These are phyloP conservation scores for Galerina sulciceps DNA, from an alignment of 768 basidiomycete species.

Conservation along the genomic window DNA sequence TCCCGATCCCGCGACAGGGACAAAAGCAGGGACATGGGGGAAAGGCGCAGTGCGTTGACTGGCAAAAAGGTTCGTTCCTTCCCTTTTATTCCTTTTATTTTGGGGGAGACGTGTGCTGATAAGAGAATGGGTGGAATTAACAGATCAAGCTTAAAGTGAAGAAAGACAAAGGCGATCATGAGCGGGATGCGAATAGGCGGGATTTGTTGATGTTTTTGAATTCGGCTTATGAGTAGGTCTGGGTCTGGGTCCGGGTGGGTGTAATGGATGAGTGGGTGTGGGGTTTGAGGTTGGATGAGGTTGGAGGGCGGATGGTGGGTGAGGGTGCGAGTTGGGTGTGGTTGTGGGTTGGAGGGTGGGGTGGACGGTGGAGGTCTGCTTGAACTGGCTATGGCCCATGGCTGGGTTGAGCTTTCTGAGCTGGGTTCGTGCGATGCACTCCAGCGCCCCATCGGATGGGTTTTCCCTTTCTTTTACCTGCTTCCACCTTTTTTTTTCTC, in stretches of 20 bases:
- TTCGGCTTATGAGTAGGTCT: slow-evolving; percentile 49
- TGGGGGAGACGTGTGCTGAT: background rate
- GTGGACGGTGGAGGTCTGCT: too few relatives aligned
- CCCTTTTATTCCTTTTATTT: background rate
- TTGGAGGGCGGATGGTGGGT: background rate
- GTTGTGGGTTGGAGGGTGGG: background rate
- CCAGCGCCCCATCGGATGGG: too few relatives aligned
- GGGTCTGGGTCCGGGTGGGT: background rate
- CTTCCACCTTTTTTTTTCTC: too few relatives aligned
- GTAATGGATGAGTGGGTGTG: background rate
- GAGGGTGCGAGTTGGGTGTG: background rate
- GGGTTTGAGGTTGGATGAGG: background rate
- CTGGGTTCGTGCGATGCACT: too few relatives aligned
- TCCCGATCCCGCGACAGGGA: too few relatives aligned
- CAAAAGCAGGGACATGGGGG: slow-evolving; percentile 38
- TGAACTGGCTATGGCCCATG: too few relatives aligned
- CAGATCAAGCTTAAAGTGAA: slow-evolving; percentile 70
- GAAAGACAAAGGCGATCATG: slow-evolving; percentile 59
- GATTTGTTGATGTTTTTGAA: slow-evolving; percentile 60
- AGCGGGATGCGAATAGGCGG: slow-evolving; percentile 59
- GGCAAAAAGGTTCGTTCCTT: slow-evolving; percentile 55
- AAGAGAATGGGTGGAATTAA: background rate
- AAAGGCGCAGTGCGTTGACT: slow-evolving; percentile 57
- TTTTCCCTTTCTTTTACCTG: too few relatives aligned
- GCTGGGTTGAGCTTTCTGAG: too few relatives aligned